Conservation (phyloP, 78 protist species). For the Polysphondylium violaceum region DNA sequence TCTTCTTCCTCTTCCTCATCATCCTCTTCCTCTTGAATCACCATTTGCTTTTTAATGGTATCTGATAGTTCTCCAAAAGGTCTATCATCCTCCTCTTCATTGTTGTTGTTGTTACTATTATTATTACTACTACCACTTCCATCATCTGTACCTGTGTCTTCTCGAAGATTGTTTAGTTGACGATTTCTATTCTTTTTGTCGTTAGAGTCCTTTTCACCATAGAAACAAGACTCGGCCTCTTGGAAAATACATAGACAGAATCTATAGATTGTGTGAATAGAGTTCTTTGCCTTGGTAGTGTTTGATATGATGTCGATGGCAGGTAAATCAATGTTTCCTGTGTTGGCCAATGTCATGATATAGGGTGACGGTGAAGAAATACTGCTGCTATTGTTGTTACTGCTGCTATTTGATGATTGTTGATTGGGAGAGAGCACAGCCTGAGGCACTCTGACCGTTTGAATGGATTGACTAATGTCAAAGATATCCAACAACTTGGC, state of each 20-base stretch:
- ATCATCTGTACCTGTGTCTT: no score
- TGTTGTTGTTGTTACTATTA: background rate
- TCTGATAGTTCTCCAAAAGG: no score
- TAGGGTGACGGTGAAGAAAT: conserved; percentile 16
- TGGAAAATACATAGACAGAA: conserved; percentile 59
- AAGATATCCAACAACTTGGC: conserved; percentile 62
- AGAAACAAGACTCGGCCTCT: conserved; percentile 73
- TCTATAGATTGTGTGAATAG: conserved; percentile 44
- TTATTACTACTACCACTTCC: no score
- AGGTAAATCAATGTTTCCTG: conserved; percentile 45
- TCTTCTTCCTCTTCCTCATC: background rate
- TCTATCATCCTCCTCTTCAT: background rate
- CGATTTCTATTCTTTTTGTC: no score
- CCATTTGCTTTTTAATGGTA: background rate
- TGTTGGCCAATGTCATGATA: conserved; percentile 31
- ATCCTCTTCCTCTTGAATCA: background rate
- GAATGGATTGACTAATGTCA: conserved; percentile 61
- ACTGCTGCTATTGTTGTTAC: background rate
- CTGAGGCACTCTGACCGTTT: conserved; percentile 17
- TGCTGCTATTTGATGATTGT: background rate
- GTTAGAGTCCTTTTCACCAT: conserved; percentile 35
- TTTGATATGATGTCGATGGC: conserved; percentile 18
- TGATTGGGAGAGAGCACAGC: background rate
- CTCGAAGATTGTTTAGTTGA: background rate
- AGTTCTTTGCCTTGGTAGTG: conserved; percentile 28